Conservation (phyloP, 805 yeast species). For the Wickerhamiella shivajii region DNA sequence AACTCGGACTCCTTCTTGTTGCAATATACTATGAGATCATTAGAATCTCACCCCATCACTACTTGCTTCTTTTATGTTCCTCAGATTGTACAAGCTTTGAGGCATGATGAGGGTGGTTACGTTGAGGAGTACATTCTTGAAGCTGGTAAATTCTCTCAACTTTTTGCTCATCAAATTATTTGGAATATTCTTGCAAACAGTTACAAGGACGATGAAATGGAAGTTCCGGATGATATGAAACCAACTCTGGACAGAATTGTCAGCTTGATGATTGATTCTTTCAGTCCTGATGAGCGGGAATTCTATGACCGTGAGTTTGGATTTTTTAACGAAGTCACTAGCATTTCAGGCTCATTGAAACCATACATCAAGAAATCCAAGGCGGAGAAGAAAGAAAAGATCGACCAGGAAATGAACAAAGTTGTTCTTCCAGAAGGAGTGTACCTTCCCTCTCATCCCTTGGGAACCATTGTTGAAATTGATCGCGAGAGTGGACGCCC, state of each 20-base stretch:
- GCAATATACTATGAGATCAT: slow-evolving; percentile 81
- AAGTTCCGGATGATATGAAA: slow-evolving; percentile 65
- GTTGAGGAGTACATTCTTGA: slow-evolving; percentile 81
- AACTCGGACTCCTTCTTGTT: slow-evolving; percentile 50
- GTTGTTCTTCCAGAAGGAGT: slow-evolving; percentile 68
- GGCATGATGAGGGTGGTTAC: slow-evolving; percentile 72
- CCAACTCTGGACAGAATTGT: slow-evolving; percentile 69
- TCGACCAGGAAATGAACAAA: slow-evolving; percentile 86
- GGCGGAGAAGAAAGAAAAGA: slow-evolving; percentile 90
- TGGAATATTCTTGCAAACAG: slow-evolving; percentile 97
- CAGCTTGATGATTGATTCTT: slow-evolving; percentile 43
- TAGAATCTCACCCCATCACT: slow-evolving; percentile 76
- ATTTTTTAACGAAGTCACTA: slow-evolving; percentile 82
- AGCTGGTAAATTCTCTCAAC: slow-evolving; percentile 76
- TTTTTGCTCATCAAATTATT: slow-evolving; percentile 93
- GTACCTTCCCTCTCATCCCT: slow-evolving; percentile 91
- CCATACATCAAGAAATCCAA: slow-evolving; percentile 89
- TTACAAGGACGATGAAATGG: slow-evolving; percentile 76
- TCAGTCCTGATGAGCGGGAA: slow-evolving; percentile 42
- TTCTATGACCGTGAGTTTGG: slow-evolving; percentile 75
- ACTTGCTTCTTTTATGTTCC: slow-evolving; percentile 94
- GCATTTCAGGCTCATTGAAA: slow-evolving; percentile 85
- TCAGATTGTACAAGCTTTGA: slow-evolving; percentile 83
- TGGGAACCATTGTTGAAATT: slow-evolving; percentile 84
- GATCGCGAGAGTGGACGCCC: slow-evolving; percentile 88